A percentile compares a stretch with the other conserved stretches of the same genome.
Conservation (phyloP, 2,329 filamentous ascomycete species). For the Trichophyton rubrum region DNA sequence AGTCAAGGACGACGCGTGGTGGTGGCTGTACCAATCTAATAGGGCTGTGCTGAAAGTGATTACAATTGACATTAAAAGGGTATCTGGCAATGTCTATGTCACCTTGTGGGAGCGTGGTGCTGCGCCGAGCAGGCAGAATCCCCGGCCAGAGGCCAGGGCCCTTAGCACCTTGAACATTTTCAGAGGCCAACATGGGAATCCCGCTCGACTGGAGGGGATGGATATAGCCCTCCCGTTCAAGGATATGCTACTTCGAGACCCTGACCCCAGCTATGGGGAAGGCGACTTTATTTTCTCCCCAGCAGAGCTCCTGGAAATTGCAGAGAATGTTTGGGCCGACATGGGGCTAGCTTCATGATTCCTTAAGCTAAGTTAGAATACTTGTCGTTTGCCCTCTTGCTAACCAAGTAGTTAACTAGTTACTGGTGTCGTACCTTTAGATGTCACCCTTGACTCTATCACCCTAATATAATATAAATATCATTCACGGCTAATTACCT, state of each 20-base stretch:
- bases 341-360: background rate
- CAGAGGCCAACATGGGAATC: background rate
- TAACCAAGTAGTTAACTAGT: no score
- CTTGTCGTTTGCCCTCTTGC: no score
- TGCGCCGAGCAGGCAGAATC: background rate
- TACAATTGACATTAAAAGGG: constrained; percentile 8
- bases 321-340: background rate
- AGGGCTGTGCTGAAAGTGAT: background rate
- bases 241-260: background rate
- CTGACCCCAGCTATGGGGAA: background rate
- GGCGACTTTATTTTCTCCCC: constrained; percentile 7
- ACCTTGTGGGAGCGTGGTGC: constrained; percentile 4
- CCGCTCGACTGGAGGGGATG: background rate
- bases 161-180: constrained; percentile 5
- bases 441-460: no score
- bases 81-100: constrained; percentile 4
- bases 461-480: no score
- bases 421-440: no score
- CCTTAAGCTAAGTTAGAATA: no score
- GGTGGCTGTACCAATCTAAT: constrained; percentile 5
- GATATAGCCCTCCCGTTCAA: background rate
- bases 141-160: constrained; percentile 1
- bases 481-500: no score
- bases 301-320: constrained; percentile 4
- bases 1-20: constrained; percentile 3